phyloP scores from a whole-genome alignment of 208 protist genomes.

The Trypanosoma boissoni region DNA sequence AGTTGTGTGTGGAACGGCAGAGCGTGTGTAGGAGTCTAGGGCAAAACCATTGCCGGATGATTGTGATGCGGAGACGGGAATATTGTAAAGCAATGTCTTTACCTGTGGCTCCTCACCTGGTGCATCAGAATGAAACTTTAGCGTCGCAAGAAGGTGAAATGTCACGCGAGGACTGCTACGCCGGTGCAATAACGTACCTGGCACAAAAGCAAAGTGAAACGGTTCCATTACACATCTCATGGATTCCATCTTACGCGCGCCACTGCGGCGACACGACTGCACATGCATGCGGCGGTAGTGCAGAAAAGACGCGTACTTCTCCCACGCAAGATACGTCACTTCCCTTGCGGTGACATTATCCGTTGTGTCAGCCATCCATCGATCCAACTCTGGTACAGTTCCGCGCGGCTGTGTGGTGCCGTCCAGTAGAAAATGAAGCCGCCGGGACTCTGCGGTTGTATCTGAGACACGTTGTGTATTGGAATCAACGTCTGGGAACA shows the following conservation, averaged over 20 bases:
- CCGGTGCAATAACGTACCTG: conserved; percentile 71
- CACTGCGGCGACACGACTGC: background rate
- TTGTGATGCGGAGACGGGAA: conserved; percentile 59
- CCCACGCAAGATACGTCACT: conserved; percentile 47
- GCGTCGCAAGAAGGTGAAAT: conserved; percentile 43
- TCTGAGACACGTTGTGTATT: conserved; percentile 29
- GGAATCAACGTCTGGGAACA: conserved; percentile 13
- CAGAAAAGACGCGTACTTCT: conserved; percentile 63
- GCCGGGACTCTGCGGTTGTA: background rate
- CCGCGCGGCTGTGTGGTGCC: conserved; percentile 31
- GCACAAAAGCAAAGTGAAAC: conserved; percentile 82
- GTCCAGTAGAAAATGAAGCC: conserved; percentile 52
- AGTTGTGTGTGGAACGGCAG: conserved; percentile 22
- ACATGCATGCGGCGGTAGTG: conserved; percentile 63
- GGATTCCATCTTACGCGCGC: background rate
- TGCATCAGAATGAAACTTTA: conserved; percentile 52
- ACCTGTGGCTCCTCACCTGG: conserved; percentile 16
- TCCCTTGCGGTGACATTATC: background rate
- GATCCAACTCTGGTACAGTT: conserved; percentile 31
- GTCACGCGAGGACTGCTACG: conserved; percentile 54
- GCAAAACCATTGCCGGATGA: conserved; percentile 63
- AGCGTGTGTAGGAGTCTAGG: conserved; percentile 43
- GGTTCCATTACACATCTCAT: conserved; percentile 32
- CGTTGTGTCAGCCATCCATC: conserved; percentile 42
- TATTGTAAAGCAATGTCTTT: conserved; percentile 55